Evolutionary conservation across 495 filamentous ascomycete genomes (phyloP), one percentile per base, ranked within the genome.

Genomic region (Immersiella caudata): DNA sequence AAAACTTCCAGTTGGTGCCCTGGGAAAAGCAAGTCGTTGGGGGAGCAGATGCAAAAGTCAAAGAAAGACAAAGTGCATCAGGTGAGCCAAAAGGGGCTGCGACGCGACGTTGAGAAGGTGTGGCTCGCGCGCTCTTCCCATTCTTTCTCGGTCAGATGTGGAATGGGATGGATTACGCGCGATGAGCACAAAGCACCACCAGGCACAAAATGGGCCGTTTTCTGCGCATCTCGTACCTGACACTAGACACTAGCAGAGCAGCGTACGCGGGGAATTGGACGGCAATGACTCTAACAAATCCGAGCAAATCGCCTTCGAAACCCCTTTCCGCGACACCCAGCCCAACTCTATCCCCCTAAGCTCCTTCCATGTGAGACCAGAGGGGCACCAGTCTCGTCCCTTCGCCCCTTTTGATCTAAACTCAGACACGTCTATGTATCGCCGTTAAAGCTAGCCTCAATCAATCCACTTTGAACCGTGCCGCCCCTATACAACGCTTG

Each of bases 321-420:
- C 33, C 57, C 57, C 20, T 59, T 40, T 59, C 22, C 60, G 60
- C 60, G 35, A 62, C 60, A 50, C 24, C 36, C 40, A 40, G 35
- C 60, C 35, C 35, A 50, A 62, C 60, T 62, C 59, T 62, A 62
- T 59, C 33, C 33, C 35, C 16, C 11, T 14, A 46, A 46, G 40
- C 40, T 46, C 40, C 40, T 46, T 46, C 16, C 40, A 46, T 46
- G 40, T 46, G 40, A 46, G 40, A 46, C 40, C 40, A 46, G 11
- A 12, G 5, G 16, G 40, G 11, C 40, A 46, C 40, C 40, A 46
- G 29, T 46, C 40, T 12, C 9, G 40, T 18, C 9, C 11, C 21
- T 24, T 27, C 21, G 12, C 21, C 2, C 22, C 54, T 57, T 25
- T 57, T 25, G 54, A 57, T 25, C 54, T 27, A 57, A 24, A 26